Evolutionary conservation across 2,329 filamentous ascomycete species (phyloP).

Genomic region (Ilyonectria sp.): DNA sequence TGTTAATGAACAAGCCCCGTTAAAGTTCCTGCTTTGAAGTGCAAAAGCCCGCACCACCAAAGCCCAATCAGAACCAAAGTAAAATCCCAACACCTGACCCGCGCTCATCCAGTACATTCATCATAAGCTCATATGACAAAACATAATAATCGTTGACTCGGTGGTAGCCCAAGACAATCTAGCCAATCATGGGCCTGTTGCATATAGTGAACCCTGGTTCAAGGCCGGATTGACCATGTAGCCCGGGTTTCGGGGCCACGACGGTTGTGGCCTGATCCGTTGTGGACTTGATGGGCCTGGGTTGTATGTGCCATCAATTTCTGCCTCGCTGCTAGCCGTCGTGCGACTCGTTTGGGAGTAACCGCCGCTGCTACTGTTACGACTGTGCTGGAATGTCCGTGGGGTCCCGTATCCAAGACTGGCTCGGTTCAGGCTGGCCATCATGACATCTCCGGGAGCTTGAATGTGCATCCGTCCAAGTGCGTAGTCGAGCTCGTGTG

Average conservation of each 20-base stretch:
- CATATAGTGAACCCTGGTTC: conserved; percentile 39
- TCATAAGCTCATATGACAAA: conserved; percentile 11
- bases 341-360: conserved; percentile 54
- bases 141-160: conserved; percentile 1
- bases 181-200: conserved; percentile 38
- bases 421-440: conserved; percentile 31
- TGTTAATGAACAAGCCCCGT: conserved; percentile 1
- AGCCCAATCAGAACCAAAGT: conserved; percentile 4
- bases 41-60: conserved; percentile 7
- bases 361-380: conserved; percentile 53
- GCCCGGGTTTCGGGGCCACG: conserved; percentile 42
- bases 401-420: conserved; percentile 52
- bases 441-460: conserved; percentile 24
- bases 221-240: conserved; percentile 36
- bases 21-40: conserved; percentile 7
- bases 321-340: conserved; percentile 51
- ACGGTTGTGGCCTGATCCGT: conserved; percentile 36
- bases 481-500: conserved; percentile 50
- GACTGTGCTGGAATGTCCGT: conserved; percentile 48
- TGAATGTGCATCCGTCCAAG: conserved; percentile 45
- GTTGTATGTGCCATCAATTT: conserved; percentile 41
- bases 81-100: conserved; percentile 14
- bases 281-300: conserved; percentile 43
- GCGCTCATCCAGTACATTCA: conserved; percentile 10
- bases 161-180: background rate